A percentile compares a stretch with the other conserved stretches of the same genome.
phyloP scores from a whole-genome alignment of 306 rosid genomes.

The Hylodesmum podocarpum region DNA sequence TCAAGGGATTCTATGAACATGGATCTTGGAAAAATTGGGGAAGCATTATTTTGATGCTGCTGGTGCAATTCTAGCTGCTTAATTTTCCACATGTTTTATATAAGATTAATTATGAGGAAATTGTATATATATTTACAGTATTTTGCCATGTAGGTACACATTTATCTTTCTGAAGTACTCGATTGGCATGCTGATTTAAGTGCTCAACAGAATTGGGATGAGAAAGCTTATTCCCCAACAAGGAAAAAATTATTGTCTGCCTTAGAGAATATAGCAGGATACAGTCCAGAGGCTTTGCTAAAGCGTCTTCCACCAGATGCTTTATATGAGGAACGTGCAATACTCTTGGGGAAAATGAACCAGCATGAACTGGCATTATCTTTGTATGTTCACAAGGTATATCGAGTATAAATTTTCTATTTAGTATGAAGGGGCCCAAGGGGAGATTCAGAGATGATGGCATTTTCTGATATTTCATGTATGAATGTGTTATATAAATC shows the following conservation, averaged over 20 bases:
- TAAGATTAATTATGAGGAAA: not conserved
- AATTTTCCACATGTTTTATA: slow-evolving; percentile 10
- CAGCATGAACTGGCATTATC: slow-evolving; percentile 96
- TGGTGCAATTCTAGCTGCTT: slow-evolving; percentile 22
- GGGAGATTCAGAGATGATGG: not conserved
- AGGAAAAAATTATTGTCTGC: slow-evolving; percentile 87
- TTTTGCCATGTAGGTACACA: slow-evolving; percentile 67
- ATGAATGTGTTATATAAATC: slow-evolving; percentile 5
- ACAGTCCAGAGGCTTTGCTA: slow-evolving; percentile 81
- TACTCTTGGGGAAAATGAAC: slow-evolving; percentile 89
- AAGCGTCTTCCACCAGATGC: slow-evolving; percentile 87
- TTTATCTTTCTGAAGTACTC: slow-evolving; percentile 89
- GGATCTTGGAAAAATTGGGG: not conserved
- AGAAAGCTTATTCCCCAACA: slow-evolving; percentile 73
- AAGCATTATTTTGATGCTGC: not conserved
- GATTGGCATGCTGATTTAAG: slow-evolving; percentile 84
- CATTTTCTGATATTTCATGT: slow-evolving; percentile 26
- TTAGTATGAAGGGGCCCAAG: not conserved
- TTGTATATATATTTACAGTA: slow-evolving; percentile 21
- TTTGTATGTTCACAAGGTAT: slow-evolving; percentile 91
- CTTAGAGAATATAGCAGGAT: slow-evolving; percentile 80
- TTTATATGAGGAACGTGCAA: slow-evolving; percentile 91
- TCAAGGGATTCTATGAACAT: not conserved
- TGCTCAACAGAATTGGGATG: slow-evolving; percentile 82
- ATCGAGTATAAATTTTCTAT: not conserved